Evolutionary conservation across 345 rosid species (phyloP), one percentile per base, ranked within the genome.

Genomic region (Lagerstroemia speciosa): DNA sequence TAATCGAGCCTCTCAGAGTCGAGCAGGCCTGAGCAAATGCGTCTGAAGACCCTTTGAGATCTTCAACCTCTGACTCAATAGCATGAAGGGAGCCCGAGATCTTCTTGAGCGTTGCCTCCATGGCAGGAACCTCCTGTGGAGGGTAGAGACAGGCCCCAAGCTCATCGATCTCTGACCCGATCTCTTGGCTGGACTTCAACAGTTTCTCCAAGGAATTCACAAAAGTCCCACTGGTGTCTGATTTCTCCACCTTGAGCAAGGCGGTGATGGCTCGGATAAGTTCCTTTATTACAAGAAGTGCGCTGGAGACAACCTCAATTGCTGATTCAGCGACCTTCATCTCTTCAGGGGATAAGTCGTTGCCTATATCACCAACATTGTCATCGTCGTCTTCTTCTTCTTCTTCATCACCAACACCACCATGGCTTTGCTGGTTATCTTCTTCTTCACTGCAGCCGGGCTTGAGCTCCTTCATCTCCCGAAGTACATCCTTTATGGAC

Each of bases 391-490:
- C 67, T 55, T 75, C 77, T 5, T 73, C 75, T 43, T 14, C 69
- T 2, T 32, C 67, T 50, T 76, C 85, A 41, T 69, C 73, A 33
- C 74, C 48, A 52, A 31, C 53, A 63, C 69, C 68, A 31, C 57
- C 67, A 69, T 66, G 73, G 70, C 78, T 73, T 69, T 82, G 46
- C 27, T 64, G 48, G 19, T 24, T 0, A 64, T 34, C 46, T 37
- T 64, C 65, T 62, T 29, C 46, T 37, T 37, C 36, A 55, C 76
- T 69, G 34, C 80, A 73, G 64, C 75, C 84, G 55, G 93, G 91
- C 76, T 86, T 91, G 37, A 94, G 93, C 80, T 94, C 99, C 69
- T 91, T 86, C 91, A 94, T 85, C 87, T 94, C 97, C 30, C 96
- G 87, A 70, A 94, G 84, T 75, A 89, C 99, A 81, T 94, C 97